Evolutionary conservation across 129 eudicot species (phyloP).

Genomic region (Calendula officinalis): DNA sequence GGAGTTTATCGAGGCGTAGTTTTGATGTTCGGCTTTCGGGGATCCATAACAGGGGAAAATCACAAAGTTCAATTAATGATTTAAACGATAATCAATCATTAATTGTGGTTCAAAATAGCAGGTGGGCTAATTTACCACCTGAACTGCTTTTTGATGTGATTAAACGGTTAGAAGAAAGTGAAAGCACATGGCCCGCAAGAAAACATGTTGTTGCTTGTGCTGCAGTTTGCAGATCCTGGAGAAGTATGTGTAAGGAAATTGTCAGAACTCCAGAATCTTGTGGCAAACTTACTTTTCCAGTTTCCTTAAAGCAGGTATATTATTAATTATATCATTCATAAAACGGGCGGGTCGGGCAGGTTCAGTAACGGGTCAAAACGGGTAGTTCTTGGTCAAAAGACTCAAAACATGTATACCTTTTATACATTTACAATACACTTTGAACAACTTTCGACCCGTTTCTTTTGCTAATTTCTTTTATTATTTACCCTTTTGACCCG

Average conservation of each 20-base stretch:
- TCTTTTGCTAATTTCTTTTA: background rate
- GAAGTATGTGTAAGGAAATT: slow-evolving; percentile 90
- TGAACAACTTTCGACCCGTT: background rate
- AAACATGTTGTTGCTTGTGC: slow-evolving; percentile 89
- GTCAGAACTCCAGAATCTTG: slow-evolving; percentile 76
- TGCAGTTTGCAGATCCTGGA: slow-evolving; percentile 87
- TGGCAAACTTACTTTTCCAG: slow-evolving; percentile 88
- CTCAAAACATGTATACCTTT: background rate
- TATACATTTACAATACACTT: background rate
- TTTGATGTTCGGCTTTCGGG: slow-evolving; percentile 72
- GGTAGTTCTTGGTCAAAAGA: background rate
- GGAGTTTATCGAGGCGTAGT: slow-evolving; percentile 81
- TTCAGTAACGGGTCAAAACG: background rate
- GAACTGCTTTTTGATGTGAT: slow-evolving; percentile 82
- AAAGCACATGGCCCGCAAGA: slow-evolving; percentile 87
- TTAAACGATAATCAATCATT: slow-evolving; percentile 55
- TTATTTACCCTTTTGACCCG: background rate
- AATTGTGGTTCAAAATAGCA: slow-evolving; percentile 62
- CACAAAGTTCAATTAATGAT: slow-evolving; percentile 70
- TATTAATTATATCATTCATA: slow-evolving; percentile 1
- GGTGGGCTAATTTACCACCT: slow-evolving; percentile 90
- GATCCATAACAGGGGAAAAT: slow-evolving; percentile 64
- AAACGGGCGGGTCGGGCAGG: background rate
- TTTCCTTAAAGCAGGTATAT: slow-evolving; percentile 81
- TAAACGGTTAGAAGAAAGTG: slow-evolving; percentile 86